Percentiles rank a stretch among this genome's conserved stretches.
phyloP scores from a whole-genome alignment of 2,329 filamentous ascomycete genomes.

The Ophiostoma quercus region DNA sequence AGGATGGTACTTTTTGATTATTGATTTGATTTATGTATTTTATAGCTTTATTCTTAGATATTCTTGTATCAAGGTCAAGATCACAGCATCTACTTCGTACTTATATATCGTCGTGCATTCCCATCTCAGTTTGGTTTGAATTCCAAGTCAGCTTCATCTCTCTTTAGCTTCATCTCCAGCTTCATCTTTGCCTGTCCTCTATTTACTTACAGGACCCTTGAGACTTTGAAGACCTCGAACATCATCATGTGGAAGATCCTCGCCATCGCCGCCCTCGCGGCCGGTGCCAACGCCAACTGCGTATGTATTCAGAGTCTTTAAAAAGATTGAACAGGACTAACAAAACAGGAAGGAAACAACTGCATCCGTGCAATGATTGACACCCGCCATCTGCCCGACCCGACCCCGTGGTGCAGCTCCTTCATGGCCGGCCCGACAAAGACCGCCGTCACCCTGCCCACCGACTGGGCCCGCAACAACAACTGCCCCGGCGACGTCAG shows the following conservation, averaged over 20 bases:
- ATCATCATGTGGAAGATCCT: constrained; percentile 16
- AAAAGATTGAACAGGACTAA: not conserved
- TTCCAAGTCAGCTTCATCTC: not conserved
- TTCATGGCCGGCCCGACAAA: constrained; percentile 19
- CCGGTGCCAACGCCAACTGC: constrained; percentile 11
- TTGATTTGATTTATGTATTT: not conserved
- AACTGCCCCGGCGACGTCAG: constrained; percentile 19
- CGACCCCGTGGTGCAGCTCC: constrained; percentile 20
- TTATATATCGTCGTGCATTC: constrained; percentile 2
- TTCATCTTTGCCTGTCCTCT: not conserved
- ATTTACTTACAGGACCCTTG: not conserved
- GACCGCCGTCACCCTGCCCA: not conserved
- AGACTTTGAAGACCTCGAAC: not conserved
- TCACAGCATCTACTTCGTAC: not conserved
- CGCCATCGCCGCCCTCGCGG: constrained; percentile 18
- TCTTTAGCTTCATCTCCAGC: not conserved
- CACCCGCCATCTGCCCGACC: constrained; percentile 5
- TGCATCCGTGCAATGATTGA: constrained; percentile 25
- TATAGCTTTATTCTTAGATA: not conserved
- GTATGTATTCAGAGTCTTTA: not conserved
- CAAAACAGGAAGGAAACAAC: constrained; percentile 22
- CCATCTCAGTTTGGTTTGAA: not conserved
- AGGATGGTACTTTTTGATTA: constrained; percentile 11
- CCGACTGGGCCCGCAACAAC: constrained; percentile 19
- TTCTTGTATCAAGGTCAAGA: not conserved